Evolutionary conservation across 176 grass and related monocot genomes (phyloP).

Genomic region (Eragrostis curvula): DNA sequence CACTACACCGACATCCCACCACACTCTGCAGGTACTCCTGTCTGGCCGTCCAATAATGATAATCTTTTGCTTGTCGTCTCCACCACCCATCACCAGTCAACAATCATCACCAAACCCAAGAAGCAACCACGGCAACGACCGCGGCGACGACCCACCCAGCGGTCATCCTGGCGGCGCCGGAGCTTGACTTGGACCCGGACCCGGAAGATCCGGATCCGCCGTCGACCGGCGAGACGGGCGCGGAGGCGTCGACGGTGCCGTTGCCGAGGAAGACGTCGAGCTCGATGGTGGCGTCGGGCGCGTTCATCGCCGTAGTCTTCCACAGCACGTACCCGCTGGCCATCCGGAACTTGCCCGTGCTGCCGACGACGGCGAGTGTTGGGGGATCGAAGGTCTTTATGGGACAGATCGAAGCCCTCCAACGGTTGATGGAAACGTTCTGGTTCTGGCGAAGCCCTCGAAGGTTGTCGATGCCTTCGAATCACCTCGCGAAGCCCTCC

Average conservation of each 20-base stretch:
- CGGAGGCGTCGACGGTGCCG: neutral
- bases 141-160: neutral
- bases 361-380: slow-evolving; percentile 52
- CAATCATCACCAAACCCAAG: slow-evolving; percentile 2
- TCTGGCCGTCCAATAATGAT: too few relatives aligned
- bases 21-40: neutral
- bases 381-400: too few relatives aligned
- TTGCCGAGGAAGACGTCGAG: slow-evolving; percentile 22
- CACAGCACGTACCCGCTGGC: slow-evolving; percentile 52
- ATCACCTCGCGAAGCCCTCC: too few relatives aligned
- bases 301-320: slow-evolving; percentile 32
- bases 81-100: neutral
- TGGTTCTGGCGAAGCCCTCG: too few relatives aligned
- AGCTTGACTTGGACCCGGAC: neutral
- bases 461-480: too few relatives aligned
- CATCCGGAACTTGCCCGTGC: slow-evolving; percentile 53
- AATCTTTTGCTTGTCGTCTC: too few relatives aligned
- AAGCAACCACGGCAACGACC: neutral
- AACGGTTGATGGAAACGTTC: too few relatives aligned
- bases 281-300: slow-evolving; percentile 26
- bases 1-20: slow-evolving; percentile 9
- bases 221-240: neutral
- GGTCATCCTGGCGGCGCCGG: neutral
- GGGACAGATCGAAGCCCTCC: too few relatives aligned
- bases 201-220: neutral